Evolutionary conservation across 495 filamentous ascomycete species (phyloP), one percentile per base, ranked within the genome.

Genomic region (Neurospora sp.): DNA sequence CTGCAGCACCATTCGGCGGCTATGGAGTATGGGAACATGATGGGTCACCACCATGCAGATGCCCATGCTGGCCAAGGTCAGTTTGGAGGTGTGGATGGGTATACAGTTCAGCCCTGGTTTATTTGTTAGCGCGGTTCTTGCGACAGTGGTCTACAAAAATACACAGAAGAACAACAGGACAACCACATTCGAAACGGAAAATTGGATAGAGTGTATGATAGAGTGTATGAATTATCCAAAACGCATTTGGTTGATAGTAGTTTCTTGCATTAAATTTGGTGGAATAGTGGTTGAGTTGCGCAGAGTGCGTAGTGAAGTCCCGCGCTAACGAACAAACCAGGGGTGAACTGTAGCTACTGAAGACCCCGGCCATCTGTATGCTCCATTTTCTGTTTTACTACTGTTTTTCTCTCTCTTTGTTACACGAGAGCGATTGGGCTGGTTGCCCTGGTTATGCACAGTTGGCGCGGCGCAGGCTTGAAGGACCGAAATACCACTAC

Each of bases 31-130:
- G 61, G 39, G 12, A 41, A 68, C 39, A 48, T 69, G 48, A 75
- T 73, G 75, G 71, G 70, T 39, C 70, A 74, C 39, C 75, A 70
- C 53, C 70, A 71, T 68, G 71, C 71, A 42, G 45, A 18, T 35
- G 72, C 53, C 20, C 45, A 71, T 31, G 27, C 18, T 59, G 48
- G 27, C 65, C 45, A 38, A 3, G 61, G 48, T 20, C 69, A 61
- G 14, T 40, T 44, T 31, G 44, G 18, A 22, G 72, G 53, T 27
- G 39, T 72, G 40, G 75, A 76, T 18, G 74, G 74, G 35, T 76
- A 73, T 38, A 75, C 53, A 53, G 14, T 42, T 42, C 14, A 16
- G 40, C 40, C 12, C 6, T 44, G 4, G 16, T 44, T n/a, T 44
- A 7, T 9, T 44, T 44, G 41, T 18, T 44, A n/a, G 41, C 41